Base-by-base conservation (phyloP, 352 stramenopile species). In the Phytophthora fragariae region DNA sequence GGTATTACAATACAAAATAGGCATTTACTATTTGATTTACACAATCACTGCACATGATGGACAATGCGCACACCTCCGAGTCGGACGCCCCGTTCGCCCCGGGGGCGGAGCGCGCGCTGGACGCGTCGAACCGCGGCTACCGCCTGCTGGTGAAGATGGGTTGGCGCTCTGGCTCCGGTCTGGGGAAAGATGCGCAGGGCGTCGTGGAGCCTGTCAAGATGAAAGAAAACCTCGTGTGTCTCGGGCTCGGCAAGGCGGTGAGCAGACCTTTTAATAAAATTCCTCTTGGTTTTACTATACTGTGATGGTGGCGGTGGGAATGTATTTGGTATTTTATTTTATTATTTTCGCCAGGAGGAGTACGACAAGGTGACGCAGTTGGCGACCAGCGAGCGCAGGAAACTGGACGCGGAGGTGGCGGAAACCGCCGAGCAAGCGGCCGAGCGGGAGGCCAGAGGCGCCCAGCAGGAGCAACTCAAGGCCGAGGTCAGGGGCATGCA, bases 241-340 rank as follows among this genome's bases (percentile, higher is more conserved):
- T 93, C 2, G 86, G 86, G 1, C 75, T 93, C 39, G 85, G 86
- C 55, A 93, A 93, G 72, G 54, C 75, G 41, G 82, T 86, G 70
- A 19, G 56, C 27, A 27, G 24, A 27, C 24, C 24, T 3, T 1
- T 27, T 27, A 27, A 27, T 27, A 27, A 19, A 17, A 49, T 19
- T 19, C 8, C 41, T 49, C 11, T 14, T 2, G 14, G 0, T 17
- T 49, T 49, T 19, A 49, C 41, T 49, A 14, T 49, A 11, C 7
- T 9, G 41, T 27, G 24, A 27, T 27, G 24, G 24, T 27, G 24
- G 24, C 24, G 24, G 24, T 27, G 14, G 14, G 14, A 19, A 65
- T 49, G 12, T 27, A 27, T 27, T 27, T 41, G 35, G 35, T 14
- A 41, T 41, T 41, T 41, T 41, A 41, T 41, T 37, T 3, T 5